Conservation (phyloP, 2,329 filamentous ascomycete genomes). For the Aspergillus cejpii region DNA sequence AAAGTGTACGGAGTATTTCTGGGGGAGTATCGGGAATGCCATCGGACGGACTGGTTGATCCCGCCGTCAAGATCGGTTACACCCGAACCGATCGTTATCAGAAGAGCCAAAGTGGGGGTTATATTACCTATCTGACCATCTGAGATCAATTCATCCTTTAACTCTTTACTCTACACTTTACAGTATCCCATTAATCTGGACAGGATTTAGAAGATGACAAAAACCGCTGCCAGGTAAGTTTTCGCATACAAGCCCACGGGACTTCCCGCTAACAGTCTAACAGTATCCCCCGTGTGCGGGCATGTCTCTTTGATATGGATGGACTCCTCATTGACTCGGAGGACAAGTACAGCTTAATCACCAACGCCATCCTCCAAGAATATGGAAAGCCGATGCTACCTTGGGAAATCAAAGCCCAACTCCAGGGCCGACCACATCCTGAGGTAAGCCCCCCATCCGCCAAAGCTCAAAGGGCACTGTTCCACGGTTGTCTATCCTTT, state of each 20-base stretch:
- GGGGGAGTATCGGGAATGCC: background rate
- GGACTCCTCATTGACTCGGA: constrained; percentile 91
- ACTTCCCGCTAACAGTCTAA: background rate
- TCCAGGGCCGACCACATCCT: constrained; percentile 61
- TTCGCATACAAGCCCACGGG: background rate
- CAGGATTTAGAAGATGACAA: background rate
- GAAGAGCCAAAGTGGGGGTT: background rate
- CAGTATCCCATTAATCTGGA: background rate
- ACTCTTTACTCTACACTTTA: background rate
- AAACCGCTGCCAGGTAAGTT: background rate
- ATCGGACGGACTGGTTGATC: background rate
- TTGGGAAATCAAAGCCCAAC: constrained; percentile 87
- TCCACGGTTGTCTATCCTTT: background rate
- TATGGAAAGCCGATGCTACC: constrained; percentile 70
- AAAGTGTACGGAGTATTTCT: no score
- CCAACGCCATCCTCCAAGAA: constrained; percentile 72
- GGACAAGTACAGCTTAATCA: constrained; percentile 76
- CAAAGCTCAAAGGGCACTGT: background rate
- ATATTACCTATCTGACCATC: background rate
- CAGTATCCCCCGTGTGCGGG: constrained; percentile 72
- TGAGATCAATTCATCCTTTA: background rate
- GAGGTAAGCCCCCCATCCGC: constrained; percentile 35
- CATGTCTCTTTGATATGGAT: constrained; percentile 98
- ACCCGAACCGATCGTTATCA: background rate
- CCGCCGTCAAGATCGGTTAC: background rate